Evolutionary conservation across 805 yeast species (phyloP).

Genomic region (Sporopachydermia quercuum): DNA sequence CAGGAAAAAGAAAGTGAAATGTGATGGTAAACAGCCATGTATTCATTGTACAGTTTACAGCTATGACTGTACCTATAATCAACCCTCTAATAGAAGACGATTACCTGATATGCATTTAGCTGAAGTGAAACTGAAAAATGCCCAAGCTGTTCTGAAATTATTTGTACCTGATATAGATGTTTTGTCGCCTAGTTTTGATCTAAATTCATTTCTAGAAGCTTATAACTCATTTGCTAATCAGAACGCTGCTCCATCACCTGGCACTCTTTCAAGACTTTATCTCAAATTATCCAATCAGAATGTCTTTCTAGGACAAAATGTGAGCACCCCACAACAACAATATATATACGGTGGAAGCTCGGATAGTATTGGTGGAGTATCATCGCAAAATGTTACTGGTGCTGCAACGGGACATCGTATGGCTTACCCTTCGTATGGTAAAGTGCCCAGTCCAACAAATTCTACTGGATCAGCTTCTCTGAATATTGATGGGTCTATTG

Average conservation of each 20-base stretch:
- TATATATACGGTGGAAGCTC: too few species aligned
- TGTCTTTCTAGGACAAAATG: background rate
- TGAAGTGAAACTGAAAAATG: slow-evolving; percentile 21
- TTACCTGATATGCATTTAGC: slow-evolving; percentile 17
- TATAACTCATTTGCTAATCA: slow-evolving; percentile 4
- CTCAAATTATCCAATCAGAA: background rate
- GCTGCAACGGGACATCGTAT: slow-evolving; percentile 7
- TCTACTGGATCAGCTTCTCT: slow-evolving; percentile 10
- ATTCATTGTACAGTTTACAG: slow-evolving; percentile 77
- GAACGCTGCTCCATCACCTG: slow-evolving; percentile 1
- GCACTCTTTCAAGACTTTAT: background rate
- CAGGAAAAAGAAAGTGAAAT: slow-evolving; percentile 59
- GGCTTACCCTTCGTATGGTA: slow-evolving; percentile 10
- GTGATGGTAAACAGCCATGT: slow-evolving; percentile 72
- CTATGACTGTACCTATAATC: slow-evolving; percentile 70
- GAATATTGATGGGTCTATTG: slow-evolving; percentile 24
- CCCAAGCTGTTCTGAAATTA: slow-evolving; percentile 21
- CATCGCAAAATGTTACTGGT: too few species aligned
- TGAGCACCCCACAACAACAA: background rate
- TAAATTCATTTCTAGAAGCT: slow-evolving; percentile 12
- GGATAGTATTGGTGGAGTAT: too few species aligned
- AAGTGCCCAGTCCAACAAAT: slow-evolving; percentile 8
- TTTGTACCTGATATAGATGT: slow-evolving; percentile 27
- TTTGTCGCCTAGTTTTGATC: slow-evolving; percentile 17
- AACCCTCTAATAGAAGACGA: slow-evolving; percentile 47